Evolutionary conservation across 805 yeast species (phyloP), one percentile per base, ranked within the genome.

Genomic region (Candida insectalens): DNA sequence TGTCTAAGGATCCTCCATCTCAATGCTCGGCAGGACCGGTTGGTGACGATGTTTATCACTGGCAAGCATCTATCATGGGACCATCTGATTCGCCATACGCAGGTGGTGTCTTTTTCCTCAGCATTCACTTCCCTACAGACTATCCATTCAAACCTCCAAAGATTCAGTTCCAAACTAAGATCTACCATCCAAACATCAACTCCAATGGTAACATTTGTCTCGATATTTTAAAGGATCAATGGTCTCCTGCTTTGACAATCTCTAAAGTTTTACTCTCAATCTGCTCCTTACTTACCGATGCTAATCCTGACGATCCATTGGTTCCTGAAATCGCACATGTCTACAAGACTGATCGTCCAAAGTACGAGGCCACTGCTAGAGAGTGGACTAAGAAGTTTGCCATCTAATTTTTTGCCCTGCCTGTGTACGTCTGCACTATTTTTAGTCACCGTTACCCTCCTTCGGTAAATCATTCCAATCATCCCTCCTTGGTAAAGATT

Each of bases 11-110:
- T 60, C 98, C 98, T 44, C 97, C 97, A 51, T 83, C 96, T 42
- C 88, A 96, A 30, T 92, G 97, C 65, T 87, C 96, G 17, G 98
- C 98, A 8, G 98, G 98, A 27, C 98, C 98, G 49, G 92, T 85
- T 30, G 96, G 96, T 31, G 97, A 92, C 51, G 98, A 89, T 61
- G 68, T 89, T 55, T 92, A 82, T 67, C 97, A 89, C 69, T 92
- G 98, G 98, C 97, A 92, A 66, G 98, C 97, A 27, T 88, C 97
- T 29, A 92, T 92, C 59, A 85, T 92, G 94, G 98, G 98, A 32
- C 98, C 98, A 33, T 74, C 95, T 47, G 97, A 92, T 64, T 83
- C 96, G 31, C 92, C 79, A 43, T 73, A 73, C 37, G 77, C 78
- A 16, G 63, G 63, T 29, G 98, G 97, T 53, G 96, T 89, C 29